Evolutionary conservation across 352 stramenopile genomes (phyloP).

Genomic region (Pythium brachiatum): DNA sequence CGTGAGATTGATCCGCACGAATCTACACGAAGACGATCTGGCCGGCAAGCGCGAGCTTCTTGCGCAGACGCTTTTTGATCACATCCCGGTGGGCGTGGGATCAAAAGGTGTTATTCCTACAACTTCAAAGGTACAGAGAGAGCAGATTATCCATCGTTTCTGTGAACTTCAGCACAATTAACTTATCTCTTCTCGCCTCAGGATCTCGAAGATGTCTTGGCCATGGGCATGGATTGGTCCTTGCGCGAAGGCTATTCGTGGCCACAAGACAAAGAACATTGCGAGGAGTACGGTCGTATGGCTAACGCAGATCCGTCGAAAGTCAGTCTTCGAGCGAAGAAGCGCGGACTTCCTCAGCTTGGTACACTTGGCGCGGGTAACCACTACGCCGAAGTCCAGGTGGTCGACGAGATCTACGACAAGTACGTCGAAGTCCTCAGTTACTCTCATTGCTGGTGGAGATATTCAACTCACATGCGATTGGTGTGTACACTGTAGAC

Average conservation of each 20-base stretch:
- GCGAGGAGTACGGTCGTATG: constrained; percentile 86
- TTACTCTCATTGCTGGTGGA: not conserved
- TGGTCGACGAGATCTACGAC: constrained; percentile 86
- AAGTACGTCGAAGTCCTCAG: constrained; percentile 33
- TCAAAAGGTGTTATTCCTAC: not conserved
- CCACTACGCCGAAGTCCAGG: constrained; percentile 87
- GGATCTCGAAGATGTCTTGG: constrained; percentile 67
- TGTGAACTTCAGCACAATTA: too few relatives aligned
- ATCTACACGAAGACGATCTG: not conserved
- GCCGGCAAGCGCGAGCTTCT: not conserved
- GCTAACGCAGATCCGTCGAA: constrained; percentile 22
- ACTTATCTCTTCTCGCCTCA: constrained; percentile 19
- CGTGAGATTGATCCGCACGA: not conserved
- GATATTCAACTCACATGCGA: not conserved
- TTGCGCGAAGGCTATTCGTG: constrained; percentile 80
- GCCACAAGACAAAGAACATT: constrained; percentile 83
- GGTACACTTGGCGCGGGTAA: constrained; percentile 85
- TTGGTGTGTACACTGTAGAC: not conserved
- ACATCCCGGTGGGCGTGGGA: not conserved
- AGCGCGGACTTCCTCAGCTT: constrained; percentile 75
- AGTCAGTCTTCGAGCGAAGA: constrained; percentile 61
- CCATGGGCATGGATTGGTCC: constrained; percentile 83
- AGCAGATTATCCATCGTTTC: not conserved
- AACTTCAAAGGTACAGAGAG: not conserved
- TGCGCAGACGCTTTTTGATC: not conserved